phyloP scores from a whole-genome alignment of 2,329 filamentous ascomycete genomes.

The Paracoccidioides lutzii region DNA sequence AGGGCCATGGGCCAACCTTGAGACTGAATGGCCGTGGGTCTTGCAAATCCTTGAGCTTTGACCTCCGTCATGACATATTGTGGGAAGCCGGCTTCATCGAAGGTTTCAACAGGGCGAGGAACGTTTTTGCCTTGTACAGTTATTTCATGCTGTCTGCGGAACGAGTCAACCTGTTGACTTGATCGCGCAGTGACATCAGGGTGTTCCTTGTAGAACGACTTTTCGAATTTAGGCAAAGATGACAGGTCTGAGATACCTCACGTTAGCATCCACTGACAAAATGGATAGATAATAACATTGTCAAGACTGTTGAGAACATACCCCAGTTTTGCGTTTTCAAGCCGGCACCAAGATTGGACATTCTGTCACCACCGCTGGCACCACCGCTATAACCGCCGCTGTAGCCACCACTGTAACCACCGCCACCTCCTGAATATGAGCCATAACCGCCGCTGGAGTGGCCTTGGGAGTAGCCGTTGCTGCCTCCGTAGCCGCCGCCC shows the following conservation, averaged over 20 bases:
- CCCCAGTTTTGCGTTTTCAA: slow-evolving; percentile 84
- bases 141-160: slow-evolving; percentile 76
- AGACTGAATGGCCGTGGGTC: slow-evolving; percentile 90
- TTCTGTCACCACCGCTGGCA: slow-evolving; percentile 60
- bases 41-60: slow-evolving; percentile 91
- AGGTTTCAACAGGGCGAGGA: slow-evolving; percentile 88
- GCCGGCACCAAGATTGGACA: slow-evolving; percentile 78
- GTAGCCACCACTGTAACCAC: slow-evolving; percentile 17
- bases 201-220: slow-evolving; percentile 98
- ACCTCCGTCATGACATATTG: slow-evolving; percentile 97
- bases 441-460: slow-evolving; percentile 5
- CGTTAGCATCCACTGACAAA: slow-evolving; percentile 16
- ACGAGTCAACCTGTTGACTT: slow-evolving; percentile 68
- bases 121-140: slow-evolving; percentile 66
- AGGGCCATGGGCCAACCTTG: slow-evolving; percentile 99
- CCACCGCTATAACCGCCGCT: slow-evolving; percentile 16
- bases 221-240: slow-evolving; percentile 88
- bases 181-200: slow-evolving; percentile 62
- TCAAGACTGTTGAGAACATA: slow-evolving; percentile 36
- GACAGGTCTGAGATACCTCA: slow-evolving; percentile 49
- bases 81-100: slow-evolving; percentile 95
- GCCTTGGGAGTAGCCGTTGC: neutral
- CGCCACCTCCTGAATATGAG: slow-evolving; percentile 11
- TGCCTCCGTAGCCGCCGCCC: neutral
- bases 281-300: slow-evolving; percentile 4